phyloP scores from a whole-genome alignment of 2,329 filamentous ascomycete genomes.

The Fonsecaea nubica region DNA sequence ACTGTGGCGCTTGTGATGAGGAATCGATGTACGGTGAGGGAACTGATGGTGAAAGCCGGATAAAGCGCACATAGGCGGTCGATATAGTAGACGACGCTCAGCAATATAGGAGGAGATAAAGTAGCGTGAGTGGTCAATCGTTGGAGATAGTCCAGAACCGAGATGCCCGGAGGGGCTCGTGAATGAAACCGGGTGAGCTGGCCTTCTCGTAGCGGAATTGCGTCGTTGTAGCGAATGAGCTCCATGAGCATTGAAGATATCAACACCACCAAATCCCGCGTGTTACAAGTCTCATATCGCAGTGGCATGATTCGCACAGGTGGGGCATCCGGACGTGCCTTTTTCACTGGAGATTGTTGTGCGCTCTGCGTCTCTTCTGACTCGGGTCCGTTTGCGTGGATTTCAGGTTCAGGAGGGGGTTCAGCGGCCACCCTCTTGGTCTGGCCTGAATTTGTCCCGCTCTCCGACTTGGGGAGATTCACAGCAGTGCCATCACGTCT shows the following conservation, averaged over 20 bases:
- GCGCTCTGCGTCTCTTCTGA: constrained; percentile 10
- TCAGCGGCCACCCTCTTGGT: constrained; percentile 32
- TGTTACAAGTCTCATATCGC: constrained; percentile 79
- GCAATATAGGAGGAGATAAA: constrained; percentile 86
- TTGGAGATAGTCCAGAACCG: constrained; percentile 90
- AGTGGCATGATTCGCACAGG: constrained; percentile 63
- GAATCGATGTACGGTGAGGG: constrained; percentile 94
- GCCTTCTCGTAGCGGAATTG: constrained; percentile 80
- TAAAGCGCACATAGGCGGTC: constrained; percentile 92
- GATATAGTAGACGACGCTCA: constrained; percentile 99
- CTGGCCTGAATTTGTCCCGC: constrained; percentile 10
- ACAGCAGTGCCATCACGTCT: constrained; percentile 10
- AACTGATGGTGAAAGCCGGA: constrained; percentile 94
- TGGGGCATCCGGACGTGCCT: constrained; percentile 53
- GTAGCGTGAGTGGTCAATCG: constrained; percentile 93
- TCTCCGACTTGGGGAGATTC: constrained; percentile 11
- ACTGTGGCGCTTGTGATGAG: constrained; percentile 95
- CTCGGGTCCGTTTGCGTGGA: constrained; percentile 6
- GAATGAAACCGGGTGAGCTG: constrained; percentile 95
- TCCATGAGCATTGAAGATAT: constrained; percentile 97
- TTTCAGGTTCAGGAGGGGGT: constrained; percentile 14
- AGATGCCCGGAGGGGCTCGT: constrained; percentile 86
- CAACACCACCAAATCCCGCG: constrained; percentile 85
- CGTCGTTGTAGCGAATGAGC: constrained; percentile 90
- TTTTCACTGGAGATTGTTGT: constrained; percentile 47